Base-by-base conservation (phyloP, 371 early-diverging fungal genomes). In the Actinomortierella wolfii region DNA sequence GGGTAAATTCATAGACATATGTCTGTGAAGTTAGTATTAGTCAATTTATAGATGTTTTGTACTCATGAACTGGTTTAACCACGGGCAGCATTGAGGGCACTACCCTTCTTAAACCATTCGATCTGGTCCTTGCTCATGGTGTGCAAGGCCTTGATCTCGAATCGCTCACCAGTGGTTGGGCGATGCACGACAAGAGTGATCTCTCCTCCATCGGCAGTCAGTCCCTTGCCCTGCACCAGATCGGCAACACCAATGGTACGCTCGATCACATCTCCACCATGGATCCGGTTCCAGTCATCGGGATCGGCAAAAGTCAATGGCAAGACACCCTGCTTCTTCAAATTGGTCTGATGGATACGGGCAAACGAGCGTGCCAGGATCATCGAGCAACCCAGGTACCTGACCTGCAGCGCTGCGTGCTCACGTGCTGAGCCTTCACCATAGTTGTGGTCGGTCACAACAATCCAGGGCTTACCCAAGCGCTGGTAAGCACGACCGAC, bases 361-460 rank as follows among this genome's bases (percentile, higher is more conserved):
- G 98, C 98, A 84, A 98, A 98, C 29, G 93, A 92, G 56, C 91
- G 86, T 24, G 92, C 91, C 62, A 98, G 81, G 51, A 98, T 92
- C 69, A 92, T 78, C 47, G 88, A 88, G 81, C 97, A 91, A 44
- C 97, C 97, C 20, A 98, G 78, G 78, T 95, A 93, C 56, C 97
- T 90, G 46, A 93, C 91, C 78, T 97, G 94, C 58, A 97, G 81
- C 24, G 98, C 97, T 17, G 97, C 98, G 76, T 98, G 98, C 78
- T 98, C 98, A 69, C 98, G 95, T 48, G 97, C 94, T 15, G 95
- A 95, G 46, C 98, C 98, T 79, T 98, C 98, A 64, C 98, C 98
- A 76, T 98, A 98, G 85, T 98, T 98, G 70, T 95, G 89, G 82
- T 96, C 96, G 41, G 91, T 94, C 56, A 96, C 84, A 21, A 97